phyloP scores from a whole-genome alignment of 352 stramenopile genomes.

The Chrysophaeum taylorii region DNA sequence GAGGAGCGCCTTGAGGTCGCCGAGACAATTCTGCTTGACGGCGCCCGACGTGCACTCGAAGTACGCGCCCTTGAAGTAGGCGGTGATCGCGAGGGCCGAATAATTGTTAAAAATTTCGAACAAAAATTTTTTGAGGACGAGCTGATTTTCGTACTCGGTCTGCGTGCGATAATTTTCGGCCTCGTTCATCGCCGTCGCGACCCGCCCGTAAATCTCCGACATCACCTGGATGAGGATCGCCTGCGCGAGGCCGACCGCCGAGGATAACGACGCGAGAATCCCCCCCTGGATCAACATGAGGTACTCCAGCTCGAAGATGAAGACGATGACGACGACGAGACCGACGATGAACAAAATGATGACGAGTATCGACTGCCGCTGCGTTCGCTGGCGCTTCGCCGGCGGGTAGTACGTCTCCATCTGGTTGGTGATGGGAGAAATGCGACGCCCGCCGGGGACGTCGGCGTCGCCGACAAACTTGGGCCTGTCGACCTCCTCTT shows the following conservation, averaged over 20 bases:
- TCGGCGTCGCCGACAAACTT: conserved; percentile 20
- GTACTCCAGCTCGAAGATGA: conserved; percentile 17
- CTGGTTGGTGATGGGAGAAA: conserved; percentile 15
- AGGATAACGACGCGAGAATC: not conserved
- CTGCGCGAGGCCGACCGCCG: conserved; percentile 57
- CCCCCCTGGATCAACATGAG: not conserved
- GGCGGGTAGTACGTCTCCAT: conserved; percentile 14
- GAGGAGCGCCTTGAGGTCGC: conserved; percentile 1
- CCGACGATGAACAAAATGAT: conserved; percentile 17
- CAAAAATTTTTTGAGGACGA: conserved; percentile 78
- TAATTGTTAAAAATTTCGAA: conserved; percentile 66
- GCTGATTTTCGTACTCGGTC: conserved; percentile 70
- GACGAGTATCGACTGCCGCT: conserved; percentile 7
- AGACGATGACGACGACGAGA: conserved; percentile 17
- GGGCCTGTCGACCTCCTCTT: conserved; percentile 27
- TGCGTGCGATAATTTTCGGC: conserved; percentile 76
- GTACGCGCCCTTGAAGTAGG: conserved; percentile 7
- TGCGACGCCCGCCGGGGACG: conserved; percentile 10
- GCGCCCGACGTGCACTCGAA: not conserved
- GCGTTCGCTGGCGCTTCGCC: not conserved
- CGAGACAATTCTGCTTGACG: not conserved
- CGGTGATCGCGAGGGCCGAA: conserved; percentile 2
- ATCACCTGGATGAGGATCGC: conserved; percentile 69
- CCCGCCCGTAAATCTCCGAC: conserved; percentile 57
- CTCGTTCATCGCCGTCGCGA: conserved; percentile 65